Evolutionary conservation across 495 filamentous ascomycete species (phyloP), one percentile per base, ranked within the genome.

Genomic region (Chaetomidium leptoderma): DNA sequence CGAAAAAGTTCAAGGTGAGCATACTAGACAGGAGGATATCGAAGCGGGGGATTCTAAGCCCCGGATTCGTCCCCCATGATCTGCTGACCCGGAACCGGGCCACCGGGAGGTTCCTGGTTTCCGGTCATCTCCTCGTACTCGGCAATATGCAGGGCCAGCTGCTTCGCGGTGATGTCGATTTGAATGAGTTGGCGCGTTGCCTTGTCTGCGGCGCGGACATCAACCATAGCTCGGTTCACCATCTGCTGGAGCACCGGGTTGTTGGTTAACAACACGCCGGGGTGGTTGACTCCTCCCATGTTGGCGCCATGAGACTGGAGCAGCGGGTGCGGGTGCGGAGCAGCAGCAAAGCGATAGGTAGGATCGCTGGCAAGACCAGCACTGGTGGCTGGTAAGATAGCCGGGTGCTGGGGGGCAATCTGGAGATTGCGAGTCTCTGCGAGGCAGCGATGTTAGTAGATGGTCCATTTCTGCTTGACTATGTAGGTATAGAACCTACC

Each of bases 81-180:
- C 32, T 67, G 66, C 58, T 64, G 63, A 29, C 62, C 60, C 7
- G 37, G 33, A 29, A 29, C 61, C 19, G 52, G 54, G 29, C 58
- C 64, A 35, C 52, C 57, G 16, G 46, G 3, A 40, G 50, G 47
- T 16, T 50, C 60, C 43, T 62, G 66, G 30, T n/a, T 35, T 47
- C 32, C 45, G 9, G 50, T 58, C 52, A 62, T 54, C 45, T 78
- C 74, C 54, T 77, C 75, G 58, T 76, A 77, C 57, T 71, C 63
- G 19, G 60, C 63, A 7, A 77, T 70, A 44, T 74, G 72, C 37
- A 72, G 66, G 0, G 76, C 76, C n/a, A 78, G 60, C 55, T 77
- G 74, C 60, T 71, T 71, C 13, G 76, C 72, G 1, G 67, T 61
- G 24, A 66, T 63, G 44, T 78, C 74, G 53, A 78, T 74, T 57